Base-by-base conservation (phyloP, 2,329 filamentous ascomycete species). In the Berkeleyomyces basicola region DNA sequence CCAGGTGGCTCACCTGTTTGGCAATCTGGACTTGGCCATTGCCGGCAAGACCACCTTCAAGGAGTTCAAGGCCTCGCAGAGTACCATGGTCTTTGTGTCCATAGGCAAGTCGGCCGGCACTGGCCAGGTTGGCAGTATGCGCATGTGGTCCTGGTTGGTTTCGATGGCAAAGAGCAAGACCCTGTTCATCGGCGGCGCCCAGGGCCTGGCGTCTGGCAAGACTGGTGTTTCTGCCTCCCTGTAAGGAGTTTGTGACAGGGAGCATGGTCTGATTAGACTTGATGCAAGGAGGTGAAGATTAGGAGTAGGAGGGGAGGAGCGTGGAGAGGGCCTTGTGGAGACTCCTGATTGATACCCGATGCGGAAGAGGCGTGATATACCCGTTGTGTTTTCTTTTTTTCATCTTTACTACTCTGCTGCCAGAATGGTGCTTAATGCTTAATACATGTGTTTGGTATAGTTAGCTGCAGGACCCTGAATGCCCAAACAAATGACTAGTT, bases 81-180 rank as follows among this genome's bases (percentile, higher is more conserved):
- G 71, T 68, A 58, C 70, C 10, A 66, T 73, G 62, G 67, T 72
- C n/a, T 74, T 65, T 3, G 64, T 76, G 36, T 75, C 75, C 1
- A 61, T 78, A 10, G 76, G 76, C 0, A 70, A 72, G 59, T 72
- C 70, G 64, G 70, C 72, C 10, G 75, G 68, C 2, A 72, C 73
- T 0, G 74, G 74, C 1, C 74, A 76, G 66, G 66, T 74, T 60
- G 72, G 72, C 7, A 68, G 59, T 0, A 70, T 71, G 63, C 75
- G 73, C 68, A 11, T 74, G n/a, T 73, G 73, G 7, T 72, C 73
- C 63, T 67, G 73, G 47, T 23, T 76, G 31, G 67, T 76, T 40
- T 75, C 73, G 70, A 73, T 67, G 59, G 39, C 71, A 36, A 77
- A 77, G 69, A 72, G 73, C 0, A 68, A 74, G 1, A 67, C 70